A percentile compares a stretch with the other conserved stretches of the same genome.
Evolutionary conservation across 176 grass and related monocot genomes (phyloP).

Genomic region (Oryza officinalis): DNA sequence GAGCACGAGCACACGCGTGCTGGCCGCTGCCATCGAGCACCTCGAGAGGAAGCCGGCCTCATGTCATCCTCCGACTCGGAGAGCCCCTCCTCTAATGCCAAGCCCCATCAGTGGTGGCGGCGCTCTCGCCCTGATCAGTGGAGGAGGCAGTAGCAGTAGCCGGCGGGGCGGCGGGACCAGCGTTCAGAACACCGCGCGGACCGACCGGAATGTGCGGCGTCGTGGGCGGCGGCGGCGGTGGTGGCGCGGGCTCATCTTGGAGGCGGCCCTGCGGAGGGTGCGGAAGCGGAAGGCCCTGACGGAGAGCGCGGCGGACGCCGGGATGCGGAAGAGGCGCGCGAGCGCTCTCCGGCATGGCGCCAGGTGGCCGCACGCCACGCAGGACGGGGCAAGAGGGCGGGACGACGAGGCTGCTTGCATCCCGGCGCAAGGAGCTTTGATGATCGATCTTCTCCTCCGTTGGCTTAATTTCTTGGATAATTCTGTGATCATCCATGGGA

Average conservation of each 20-base stretch:
- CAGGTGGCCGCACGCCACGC: conserved; percentile 49
- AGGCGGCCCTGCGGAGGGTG: conserved; percentile 49
- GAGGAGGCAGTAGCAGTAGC: background rate
- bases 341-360: conserved; percentile 48
- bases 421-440: too few species aligned
- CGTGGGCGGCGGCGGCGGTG: conserved; percentile 10
- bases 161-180: conserved; percentile 26
- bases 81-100: too few species aligned
- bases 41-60: too few species aligned
- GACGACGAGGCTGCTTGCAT: background rate
- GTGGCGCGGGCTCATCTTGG: conserved; percentile 43
- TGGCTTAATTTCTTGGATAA: too few species aligned
- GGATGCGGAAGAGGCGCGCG: conserved; percentile 53
- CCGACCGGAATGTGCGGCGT: conserved; percentile 15
- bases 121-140: conserved; percentile 5
- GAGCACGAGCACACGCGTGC: too few species aligned
- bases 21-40: too few species aligned
- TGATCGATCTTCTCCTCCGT: too few species aligned
- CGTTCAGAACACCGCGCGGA: conserved; percentile 59
- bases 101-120: too few species aligned
- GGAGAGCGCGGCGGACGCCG: conserved; percentile 20
- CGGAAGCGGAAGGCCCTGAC: conserved; percentile 61
- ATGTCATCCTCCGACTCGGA: too few species aligned
- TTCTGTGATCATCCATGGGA: too few species aligned
- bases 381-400: background rate